These are phyloP conservation scores for Diplogelasinospora grovesii DNA, from an alignment of 495 filamentous ascomycete genomes.

Conservation along the genomic window DNA sequence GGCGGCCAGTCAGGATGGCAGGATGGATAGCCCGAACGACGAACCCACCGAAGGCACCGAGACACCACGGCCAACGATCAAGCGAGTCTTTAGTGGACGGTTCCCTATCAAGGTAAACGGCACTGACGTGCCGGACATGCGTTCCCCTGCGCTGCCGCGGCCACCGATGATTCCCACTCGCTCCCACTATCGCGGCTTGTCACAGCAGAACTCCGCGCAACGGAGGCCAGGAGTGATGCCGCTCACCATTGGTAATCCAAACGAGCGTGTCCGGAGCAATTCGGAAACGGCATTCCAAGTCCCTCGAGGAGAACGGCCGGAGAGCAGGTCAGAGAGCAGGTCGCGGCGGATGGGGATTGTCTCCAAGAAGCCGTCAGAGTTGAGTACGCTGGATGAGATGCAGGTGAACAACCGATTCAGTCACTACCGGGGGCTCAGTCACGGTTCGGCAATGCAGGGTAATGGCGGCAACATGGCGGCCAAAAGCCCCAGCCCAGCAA, in stretches of 20 bases:
- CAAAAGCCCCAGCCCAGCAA: conserved; percentile 47
- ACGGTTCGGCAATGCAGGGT: conserved; percentile 67
- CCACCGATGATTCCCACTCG: conserved; percentile 67
- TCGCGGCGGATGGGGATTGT: conserved; percentile 80
- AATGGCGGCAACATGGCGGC: conserved; percentile 30
- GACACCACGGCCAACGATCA: conserved; percentile 65
- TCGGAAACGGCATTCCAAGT: conserved; percentile 69
- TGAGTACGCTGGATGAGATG: conserved; percentile 69
- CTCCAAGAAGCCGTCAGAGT: conserved; percentile 63
- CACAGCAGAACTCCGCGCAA: conserved; percentile 59
- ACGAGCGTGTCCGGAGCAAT: conserved; percentile 81
- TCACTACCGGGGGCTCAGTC: conserved; percentile 74
- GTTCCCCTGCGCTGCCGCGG: conserved; percentile 59
- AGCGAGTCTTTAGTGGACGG: conserved; percentile 65
- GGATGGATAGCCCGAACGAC: conserved; percentile 52
- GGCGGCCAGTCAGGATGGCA: conserved; percentile 37
- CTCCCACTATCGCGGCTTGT: conserved; percentile 72
- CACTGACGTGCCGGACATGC: conserved; percentile 45
- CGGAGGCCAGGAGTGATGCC: conserved; percentile 65
- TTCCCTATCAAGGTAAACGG: conserved; percentile 79
- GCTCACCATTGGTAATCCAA: conserved; percentile 58
- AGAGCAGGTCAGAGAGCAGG: conserved; percentile 45
- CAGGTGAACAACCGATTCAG: conserved; percentile 64
- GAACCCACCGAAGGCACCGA: conserved; percentile 60
- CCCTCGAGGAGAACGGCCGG: conserved; percentile 41